These are phyloP conservation scores for Trametes versicolor DNA, from an alignment of 1,284 basidiomycete species.

Conservation along the genomic window DNA sequence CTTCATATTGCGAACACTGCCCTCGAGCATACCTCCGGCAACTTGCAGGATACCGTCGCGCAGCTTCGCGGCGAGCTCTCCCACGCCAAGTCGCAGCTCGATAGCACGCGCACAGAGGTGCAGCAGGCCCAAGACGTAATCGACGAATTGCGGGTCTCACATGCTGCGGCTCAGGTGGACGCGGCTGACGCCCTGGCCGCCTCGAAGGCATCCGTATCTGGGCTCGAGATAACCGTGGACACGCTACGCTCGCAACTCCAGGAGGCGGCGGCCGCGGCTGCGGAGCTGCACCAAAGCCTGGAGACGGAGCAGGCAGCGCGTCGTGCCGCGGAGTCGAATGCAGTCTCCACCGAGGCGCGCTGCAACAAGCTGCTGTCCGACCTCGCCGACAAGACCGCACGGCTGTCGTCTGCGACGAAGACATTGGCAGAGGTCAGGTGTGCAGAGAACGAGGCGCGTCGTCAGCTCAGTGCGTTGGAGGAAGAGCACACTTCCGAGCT, in stretches of 20 bases:
- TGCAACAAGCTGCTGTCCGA: constrained; percentile 26
- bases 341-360: constrained; percentile 18
- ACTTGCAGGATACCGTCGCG: constrained; percentile 22
- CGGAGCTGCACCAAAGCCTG: constrained; percentile 23
- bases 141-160: constrained; percentile 19
- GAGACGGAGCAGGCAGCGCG: constrained; percentile 28
- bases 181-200: constrained; percentile 25
- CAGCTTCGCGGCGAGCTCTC: constrained; percentile 23
- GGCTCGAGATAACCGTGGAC: constrained; percentile 33
- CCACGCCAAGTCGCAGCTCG: constrained; percentile 27
- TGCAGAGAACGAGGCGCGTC: constrained; percentile 10
- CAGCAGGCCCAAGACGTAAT: constrained; percentile 23
- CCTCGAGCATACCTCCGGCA: constrained; percentile 21
- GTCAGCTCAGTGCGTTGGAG: constrained; percentile 16
- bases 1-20: constrained; percentile 20
- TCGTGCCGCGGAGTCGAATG: constrained; percentile 28
- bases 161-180: constrained; percentile 21
- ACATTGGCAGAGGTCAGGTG: constrained; percentile 17
- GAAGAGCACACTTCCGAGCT: constrained; percentile 18
- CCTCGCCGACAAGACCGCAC: constrained; percentile 29
- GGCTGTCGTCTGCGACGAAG: constrained; percentile 18
- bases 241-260: constrained; percentile 30
- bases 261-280: constrained; percentile 29
- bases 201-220: constrained; percentile 27
- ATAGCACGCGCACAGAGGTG: constrained; percentile 21